These are phyloP conservation scores for Phytomonas sp. DNA, from an alignment of 208 protist species.

Conservation along the genomic window DNA sequence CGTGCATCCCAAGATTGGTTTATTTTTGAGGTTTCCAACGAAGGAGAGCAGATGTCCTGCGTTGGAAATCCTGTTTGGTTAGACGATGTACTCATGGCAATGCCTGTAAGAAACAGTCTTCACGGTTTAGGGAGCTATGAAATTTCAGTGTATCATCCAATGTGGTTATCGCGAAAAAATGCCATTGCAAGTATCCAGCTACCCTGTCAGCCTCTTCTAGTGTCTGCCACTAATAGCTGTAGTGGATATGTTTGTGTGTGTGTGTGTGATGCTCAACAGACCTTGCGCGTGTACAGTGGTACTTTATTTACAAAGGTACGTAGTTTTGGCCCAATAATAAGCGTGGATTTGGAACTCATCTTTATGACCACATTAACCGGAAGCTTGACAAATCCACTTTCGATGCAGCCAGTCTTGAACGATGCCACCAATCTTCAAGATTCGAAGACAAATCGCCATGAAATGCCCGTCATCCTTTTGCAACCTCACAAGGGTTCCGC, in stretches of 20 bases:
- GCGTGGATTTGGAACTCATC: neutral
- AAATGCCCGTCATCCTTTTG: neutral
- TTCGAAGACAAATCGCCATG: neutral
- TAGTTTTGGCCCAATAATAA: neutral
- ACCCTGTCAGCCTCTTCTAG: neutral
- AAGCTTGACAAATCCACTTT: neutral
- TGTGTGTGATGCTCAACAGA: conserved; percentile 19
- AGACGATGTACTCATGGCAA: conserved; percentile 22
- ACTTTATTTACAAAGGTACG: neutral
- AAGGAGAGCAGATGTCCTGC: conserved; percentile 28
- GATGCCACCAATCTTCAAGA: neutral
- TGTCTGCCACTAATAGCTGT: conserved; percentile 1
- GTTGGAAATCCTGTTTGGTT: conserved; percentile 60
- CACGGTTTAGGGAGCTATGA: neutral
- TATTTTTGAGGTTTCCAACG: conserved; percentile 17
- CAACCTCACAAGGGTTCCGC: neutral
- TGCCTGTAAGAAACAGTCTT: conserved; percentile 17
- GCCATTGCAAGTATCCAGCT: neutral
- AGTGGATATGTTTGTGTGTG: conserved; percentile 32
- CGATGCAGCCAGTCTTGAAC: neutral
- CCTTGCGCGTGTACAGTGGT: neutral
- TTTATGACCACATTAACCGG: neutral
- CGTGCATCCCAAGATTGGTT: conserved; percentile 31
- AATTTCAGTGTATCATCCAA: neutral
- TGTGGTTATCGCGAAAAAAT: neutral